These are phyloP conservation scores for Lichtheimia ramosa DNA, from an alignment of 371 early-diverging fungal genomes.

Conservation along the genomic window DNA sequence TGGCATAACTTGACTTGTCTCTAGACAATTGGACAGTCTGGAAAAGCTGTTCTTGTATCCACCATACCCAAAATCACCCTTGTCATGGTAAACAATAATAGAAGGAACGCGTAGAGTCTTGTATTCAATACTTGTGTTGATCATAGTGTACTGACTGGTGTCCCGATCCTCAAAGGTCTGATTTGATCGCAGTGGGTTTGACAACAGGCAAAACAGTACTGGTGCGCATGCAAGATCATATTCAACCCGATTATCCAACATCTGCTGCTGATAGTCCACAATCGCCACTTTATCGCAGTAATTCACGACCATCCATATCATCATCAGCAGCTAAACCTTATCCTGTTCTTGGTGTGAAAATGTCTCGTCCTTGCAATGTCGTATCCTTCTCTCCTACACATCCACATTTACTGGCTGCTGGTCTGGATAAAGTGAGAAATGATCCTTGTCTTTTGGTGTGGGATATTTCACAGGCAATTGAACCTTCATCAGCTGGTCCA, in stretches of 20 bases:
- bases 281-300: constrained; percentile 9
- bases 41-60: constrained; percentile 54
- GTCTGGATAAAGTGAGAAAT: constrained; percentile 75
- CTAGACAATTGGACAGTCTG: constrained; percentile 49
- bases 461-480: constrained; percentile 65
- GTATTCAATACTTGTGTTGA: too few relatives aligned
- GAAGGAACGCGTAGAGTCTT: not conserved
- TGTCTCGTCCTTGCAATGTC: constrained; percentile 72
- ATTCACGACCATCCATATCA: not conserved
- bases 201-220: constrained; percentile 68
- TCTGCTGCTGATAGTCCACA: constrained; percentile 14
- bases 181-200: constrained; percentile 72
- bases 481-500: constrained; percentile 28
- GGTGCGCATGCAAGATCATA: constrained; percentile 56
- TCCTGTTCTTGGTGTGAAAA: constrained; percentile 53
- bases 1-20: not conserved
- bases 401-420: constrained; percentile 64
- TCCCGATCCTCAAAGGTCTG: constrained; percentile 62
- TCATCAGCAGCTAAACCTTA: constrained; percentile 35
- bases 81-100: constrained; percentile 57
- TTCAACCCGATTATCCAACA: constrained; percentile 23
- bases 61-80: constrained; percentile 61
- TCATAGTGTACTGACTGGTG: constrained; percentile 82
- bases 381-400: constrained; percentile 69
- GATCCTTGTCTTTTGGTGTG: constrained; percentile 76